Evolutionary conservation across 1,284 basidiomycete species (phyloP).

Genomic region (Cutaneotrichosporon spelunceum): DNA sequence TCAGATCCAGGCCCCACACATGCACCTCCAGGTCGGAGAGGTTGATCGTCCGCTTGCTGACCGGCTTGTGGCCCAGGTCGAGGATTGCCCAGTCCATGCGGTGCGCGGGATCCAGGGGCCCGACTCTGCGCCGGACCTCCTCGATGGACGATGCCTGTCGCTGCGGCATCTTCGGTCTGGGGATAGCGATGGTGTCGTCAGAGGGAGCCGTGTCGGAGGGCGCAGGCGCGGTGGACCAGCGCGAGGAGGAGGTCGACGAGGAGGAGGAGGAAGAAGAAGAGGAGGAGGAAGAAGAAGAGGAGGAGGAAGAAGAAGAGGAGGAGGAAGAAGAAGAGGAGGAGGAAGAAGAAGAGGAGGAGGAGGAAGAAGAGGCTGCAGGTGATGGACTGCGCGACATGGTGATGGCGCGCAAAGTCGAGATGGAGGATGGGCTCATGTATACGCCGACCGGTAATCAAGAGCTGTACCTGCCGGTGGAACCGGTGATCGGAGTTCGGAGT

Average conservation of each 20-base stretch:
- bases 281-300: neutral
- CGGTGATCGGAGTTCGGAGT: neutral
- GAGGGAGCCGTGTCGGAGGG: neutral
- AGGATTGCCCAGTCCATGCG: conserved; percentile 35
- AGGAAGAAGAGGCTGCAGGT: neutral
- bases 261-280: neutral
- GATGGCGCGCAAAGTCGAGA: neutral
- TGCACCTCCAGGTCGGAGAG: conserved; percentile 40
- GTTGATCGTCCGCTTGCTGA: conserved; percentile 17
- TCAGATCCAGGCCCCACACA: conserved; percentile 45
- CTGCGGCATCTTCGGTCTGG: neutral
- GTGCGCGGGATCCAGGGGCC: conserved; percentile 18
- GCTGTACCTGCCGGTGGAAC: neutral
- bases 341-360: neutral
- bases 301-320: neutral
- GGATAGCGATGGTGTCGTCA: neutral
- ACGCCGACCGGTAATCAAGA: neutral
- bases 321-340: neutral
- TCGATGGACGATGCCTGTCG: neutral
- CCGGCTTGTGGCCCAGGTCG: conserved; percentile 24
- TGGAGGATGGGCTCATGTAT: neutral
- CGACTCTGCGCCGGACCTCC: neutral
- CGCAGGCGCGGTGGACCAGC: neutral
- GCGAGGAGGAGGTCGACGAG: neutral
- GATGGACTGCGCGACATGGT: neutral